Percentiles rank a stretch among this genome's conserved stretches.
Evolutionary conservation across 2,329 filamentous ascomycete genomes (phyloP).

Genomic region (Anisogramma anomala): DNA sequence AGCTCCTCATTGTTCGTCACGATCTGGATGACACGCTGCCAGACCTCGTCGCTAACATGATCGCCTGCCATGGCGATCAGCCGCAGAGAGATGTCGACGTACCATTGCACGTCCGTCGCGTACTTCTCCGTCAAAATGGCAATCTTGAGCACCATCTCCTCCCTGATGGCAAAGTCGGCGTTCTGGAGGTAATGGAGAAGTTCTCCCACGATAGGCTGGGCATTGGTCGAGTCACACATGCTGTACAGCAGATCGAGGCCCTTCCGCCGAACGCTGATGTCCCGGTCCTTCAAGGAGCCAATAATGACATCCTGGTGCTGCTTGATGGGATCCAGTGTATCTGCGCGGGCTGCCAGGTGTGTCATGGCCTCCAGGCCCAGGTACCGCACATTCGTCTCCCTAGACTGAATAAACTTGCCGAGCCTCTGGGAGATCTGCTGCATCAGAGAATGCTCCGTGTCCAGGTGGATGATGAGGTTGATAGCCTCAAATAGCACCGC

Average conservation of each 20-base stretch:
- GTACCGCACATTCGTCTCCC: constrained; percentile 95
- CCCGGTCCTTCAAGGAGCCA: constrained; percentile 82
- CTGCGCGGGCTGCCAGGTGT: constrained; percentile 83
- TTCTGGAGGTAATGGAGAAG: constrained; percentile 89
- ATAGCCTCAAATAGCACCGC: constrained; percentile 97
- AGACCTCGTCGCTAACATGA: constrained; percentile 97
- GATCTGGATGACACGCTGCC: constrained; percentile 97
- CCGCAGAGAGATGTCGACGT: constrained; percentile 91
- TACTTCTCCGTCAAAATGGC: constrained; percentile 98
- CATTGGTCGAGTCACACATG: constrained; percentile 97
- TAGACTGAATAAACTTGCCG: constrained; percentile 90
- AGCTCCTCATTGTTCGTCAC: constrained; percentile 98
- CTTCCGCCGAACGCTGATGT: constrained; percentile 94
- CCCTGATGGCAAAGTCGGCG: constrained; percentile 92
- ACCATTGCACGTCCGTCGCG: constrained; percentile 97
- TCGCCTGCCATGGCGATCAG: constrained; percentile 95
- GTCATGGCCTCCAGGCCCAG: constrained; percentile 96
- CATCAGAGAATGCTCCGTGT: constrained; percentile 90
- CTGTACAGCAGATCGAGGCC: constrained; percentile 94
- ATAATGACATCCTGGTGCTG: constrained; percentile 96
- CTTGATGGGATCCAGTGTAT: constrained; percentile 94
- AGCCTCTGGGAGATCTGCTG: constrained; percentile 85
- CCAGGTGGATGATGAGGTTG: constrained; percentile 93
- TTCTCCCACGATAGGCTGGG: constrained; percentile 84
- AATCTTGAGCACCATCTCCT: constrained; percentile 99